A percentile compares a stretch with the other conserved stretches of the same genome.
These are phyloP conservation scores for Eragrostis nindensis DNA, from an alignment of 176 grass and related monocot species.

Conservation along the genomic window DNA sequence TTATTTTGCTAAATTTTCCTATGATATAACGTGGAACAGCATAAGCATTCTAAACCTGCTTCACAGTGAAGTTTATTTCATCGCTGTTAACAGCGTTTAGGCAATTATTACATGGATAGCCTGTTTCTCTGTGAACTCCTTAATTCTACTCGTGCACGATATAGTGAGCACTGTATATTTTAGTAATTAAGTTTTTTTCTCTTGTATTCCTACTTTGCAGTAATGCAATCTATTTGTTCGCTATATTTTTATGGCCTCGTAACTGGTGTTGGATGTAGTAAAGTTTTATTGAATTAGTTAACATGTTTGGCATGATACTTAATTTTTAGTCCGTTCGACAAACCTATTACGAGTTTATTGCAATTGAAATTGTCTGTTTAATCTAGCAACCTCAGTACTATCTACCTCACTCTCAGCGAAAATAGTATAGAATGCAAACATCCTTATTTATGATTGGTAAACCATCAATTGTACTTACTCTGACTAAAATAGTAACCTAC, in stretches of 20 bases:
- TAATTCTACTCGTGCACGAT: not conserved
- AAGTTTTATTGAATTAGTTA: not conserved
- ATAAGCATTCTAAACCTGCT: conserved; percentile 11
- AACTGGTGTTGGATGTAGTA: not conserved
- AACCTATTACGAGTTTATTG: not conserved
- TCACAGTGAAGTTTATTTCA: not conserved
- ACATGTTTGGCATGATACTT: not conserved
- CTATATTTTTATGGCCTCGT: conserved; percentile 12
- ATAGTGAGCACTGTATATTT: not conserved
- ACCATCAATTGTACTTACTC: not conserved
- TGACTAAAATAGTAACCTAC: conserved; percentile 39
- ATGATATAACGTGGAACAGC: conserved; percentile 7
- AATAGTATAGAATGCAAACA: not conserved
- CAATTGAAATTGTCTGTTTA: not conserved
- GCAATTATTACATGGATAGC: conserved; percentile 10
- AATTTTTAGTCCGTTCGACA: conserved; percentile 7
- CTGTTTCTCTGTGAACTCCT: not conserved
- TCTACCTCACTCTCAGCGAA: not conserved
- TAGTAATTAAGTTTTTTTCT: not conserved
- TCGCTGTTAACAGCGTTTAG: not conserved
- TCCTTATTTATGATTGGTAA: conserved; percentile 35
- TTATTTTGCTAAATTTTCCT: conserved; percentile 7
- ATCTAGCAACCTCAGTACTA: not conserved
- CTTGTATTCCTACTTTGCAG: conserved; percentile 11
- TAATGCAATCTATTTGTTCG: conserved; percentile 1